phyloP scores from a whole-genome alignment of 352 stramenopile species.

The Phytophthora rubi region DNA sequence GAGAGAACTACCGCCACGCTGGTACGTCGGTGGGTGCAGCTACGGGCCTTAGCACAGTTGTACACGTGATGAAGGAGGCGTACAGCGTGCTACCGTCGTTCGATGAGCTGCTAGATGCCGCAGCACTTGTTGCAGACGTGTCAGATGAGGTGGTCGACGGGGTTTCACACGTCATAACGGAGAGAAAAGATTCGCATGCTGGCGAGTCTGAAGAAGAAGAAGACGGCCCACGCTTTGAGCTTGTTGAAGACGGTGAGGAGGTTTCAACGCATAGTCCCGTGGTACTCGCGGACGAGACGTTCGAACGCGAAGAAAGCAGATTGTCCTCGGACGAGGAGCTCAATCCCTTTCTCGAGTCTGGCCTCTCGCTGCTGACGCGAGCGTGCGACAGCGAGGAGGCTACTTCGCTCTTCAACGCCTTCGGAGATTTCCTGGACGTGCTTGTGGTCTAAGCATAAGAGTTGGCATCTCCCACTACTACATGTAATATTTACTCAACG shows the following conservation, averaged over 20 bases:
- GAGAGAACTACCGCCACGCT: slow-evolving; percentile 65
- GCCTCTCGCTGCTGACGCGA: slow-evolving; percentile 59
- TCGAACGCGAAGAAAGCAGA: slow-evolving; percentile 18
- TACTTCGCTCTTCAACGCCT: slow-evolving; percentile 69
- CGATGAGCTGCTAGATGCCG: slow-evolving; percentile 66
- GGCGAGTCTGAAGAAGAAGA: slow-evolving; percentile 19
- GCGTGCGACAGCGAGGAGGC: slow-evolving; percentile 70
- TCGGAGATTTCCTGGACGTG: slow-evolving; percentile 75
- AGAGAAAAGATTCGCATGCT: slow-evolving; percentile 8
- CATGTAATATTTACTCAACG: too few species aligned
- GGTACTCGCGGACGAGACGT: slow-evolving; percentile 26
- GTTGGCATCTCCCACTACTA: too few species aligned
- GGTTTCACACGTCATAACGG: slow-evolving; percentile 31
- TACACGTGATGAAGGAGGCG: slow-evolving; percentile 51
- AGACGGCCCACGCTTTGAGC: slow-evolving; percentile 42
- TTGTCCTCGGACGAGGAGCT: slow-evolving; percentile 25
- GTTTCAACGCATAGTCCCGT: background rate
- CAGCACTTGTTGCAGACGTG: slow-evolving; percentile 62
- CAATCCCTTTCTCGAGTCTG: slow-evolving; percentile 46
- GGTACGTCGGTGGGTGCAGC: slow-evolving; percentile 48
- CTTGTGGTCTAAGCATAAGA: slow-evolving; percentile 47
- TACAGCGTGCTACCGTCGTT: slow-evolving; percentile 69
- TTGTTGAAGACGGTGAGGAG: slow-evolving; percentile 33
- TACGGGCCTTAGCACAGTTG: slow-evolving; percentile 51
- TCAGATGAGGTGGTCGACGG: slow-evolving; percentile 60